Base-by-base conservation (phyloP, 106 monocot genomes). In the Posidonia australis region DNA sequence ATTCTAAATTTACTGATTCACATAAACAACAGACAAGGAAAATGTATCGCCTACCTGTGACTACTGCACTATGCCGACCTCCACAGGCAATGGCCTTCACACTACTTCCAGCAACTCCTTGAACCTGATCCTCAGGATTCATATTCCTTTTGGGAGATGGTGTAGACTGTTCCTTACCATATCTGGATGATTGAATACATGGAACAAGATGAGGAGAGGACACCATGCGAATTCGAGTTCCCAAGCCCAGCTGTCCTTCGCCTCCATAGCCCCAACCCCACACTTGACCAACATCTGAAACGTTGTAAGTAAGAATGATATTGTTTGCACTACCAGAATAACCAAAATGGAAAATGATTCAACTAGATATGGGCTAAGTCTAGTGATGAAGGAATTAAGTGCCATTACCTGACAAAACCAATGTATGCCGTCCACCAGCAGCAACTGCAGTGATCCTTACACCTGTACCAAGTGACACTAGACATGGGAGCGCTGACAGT, bases 251-350 rank as follows among this genome's bases (percentile, higher is more conserved):
- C 46, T 98, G 96, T 9, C 96, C 96, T 79, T 98, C 96, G 11
- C 96, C 96, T 70, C 96, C 90, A 80, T 98, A 98, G 30, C 96
- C 96, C 96, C 96, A 98, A 77, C 96, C 96, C 96, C 96, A 98
- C 28, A 87, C 90, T 66, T 87, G 80, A 71, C 96, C 96, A 28
- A 69, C 62, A 81, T 98, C 96, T 98, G 84, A 81, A 84, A 80
- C 78, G 78, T 87, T 65, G 69, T 64, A 73, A 60, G 78, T 63
- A 48, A 80, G 46, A n/a, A 30, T 1, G 18, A 58, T 12, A 27
- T 16, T 30, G 32, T n/a, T 61, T 19, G 41, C 61, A 2, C 1
- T 20, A n/a, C 17, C 36, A n/a, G n/a, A n/a, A n/a, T n/a, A 44
- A 43, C n/a, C 36, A 42, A 61, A 27, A 61, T 9, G 10, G 18